A percentile compares a stretch with the other conserved stretches of the same genome.
phyloP scores from a whole-genome alignment of 2,329 filamentous ascomycete species.

The Alternaria triticimaculans region DNA sequence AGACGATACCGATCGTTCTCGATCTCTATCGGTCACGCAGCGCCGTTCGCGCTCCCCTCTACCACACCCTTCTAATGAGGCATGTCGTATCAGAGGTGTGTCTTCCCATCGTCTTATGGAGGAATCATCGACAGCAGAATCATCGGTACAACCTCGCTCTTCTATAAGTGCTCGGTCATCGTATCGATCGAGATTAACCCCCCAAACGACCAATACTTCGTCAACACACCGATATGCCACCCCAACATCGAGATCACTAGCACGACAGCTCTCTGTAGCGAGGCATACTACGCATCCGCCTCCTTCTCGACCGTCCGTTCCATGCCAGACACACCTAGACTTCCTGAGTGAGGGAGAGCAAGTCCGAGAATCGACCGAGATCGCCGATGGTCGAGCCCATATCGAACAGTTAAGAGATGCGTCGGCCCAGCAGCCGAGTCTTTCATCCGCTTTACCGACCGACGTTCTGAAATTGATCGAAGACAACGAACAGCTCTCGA shows the following conservation, averaged over 20 bases:
- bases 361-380: background rate
- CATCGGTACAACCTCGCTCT: too few relatives aligned
- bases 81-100: too few relatives aligned
- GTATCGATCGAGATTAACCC: too few relatives aligned
- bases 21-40: too few relatives aligned
- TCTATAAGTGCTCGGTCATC: too few relatives aligned
- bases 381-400: background rate
- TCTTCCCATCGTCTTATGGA: too few relatives aligned
- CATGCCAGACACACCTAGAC: background rate
- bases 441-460: background rate
- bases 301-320: background rate
- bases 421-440: background rate
- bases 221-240: background rate
- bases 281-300: background rate
- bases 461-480: background rate
- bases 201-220: background rate
- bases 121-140: too few relatives aligned
- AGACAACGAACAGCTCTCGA: background rate
- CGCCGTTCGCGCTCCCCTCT: too few relatives aligned
- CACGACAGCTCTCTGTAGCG: background rate
- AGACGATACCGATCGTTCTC: background rate
- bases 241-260: background rate
- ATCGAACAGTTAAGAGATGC: background rate
- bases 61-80: fast-evolving
- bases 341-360: background rate